Conservation (phyloP, 2,329 filamentous ascomycete genomes). For the Nothophaeocryptopus gaeumannii region DNA sequence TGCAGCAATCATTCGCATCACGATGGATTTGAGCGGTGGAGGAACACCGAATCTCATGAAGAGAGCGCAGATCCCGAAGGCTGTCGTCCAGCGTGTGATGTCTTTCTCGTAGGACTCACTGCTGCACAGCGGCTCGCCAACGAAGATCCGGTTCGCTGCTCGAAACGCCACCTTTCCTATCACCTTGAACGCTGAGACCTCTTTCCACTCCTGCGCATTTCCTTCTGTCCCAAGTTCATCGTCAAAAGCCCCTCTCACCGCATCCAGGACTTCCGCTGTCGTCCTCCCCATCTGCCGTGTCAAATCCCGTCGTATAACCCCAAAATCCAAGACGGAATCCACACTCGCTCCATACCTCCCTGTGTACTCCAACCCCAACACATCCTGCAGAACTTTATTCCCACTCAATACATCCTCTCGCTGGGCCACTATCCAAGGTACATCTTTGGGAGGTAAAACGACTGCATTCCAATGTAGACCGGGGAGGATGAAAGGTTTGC, state of each 20-base stretch:
- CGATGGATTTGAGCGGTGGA: not conserved
- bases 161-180: constrained; percentile 17
- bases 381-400: constrained; percentile 7
- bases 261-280: constrained; percentile 14
- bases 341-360: constrained; percentile 7
- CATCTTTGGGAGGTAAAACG: constrained; percentile 16
- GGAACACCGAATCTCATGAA: constrained; percentile 9
- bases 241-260: constrained; percentile 8
- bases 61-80: constrained; percentile 11
- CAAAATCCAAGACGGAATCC: constrained; percentile 14
- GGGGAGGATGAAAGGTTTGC: constrained; percentile 7
- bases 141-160: constrained; percentile 19
- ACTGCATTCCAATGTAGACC: constrained; percentile 14
- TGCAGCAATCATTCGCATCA: constrained; percentile 6
- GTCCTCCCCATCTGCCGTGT: constrained; percentile 15
- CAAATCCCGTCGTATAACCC: constrained; percentile 16
- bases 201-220: not conserved
- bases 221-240: constrained; percentile 2
- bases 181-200: constrained; percentile 10
- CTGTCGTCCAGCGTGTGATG: constrained; percentile 11
- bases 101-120: constrained; percentile 7
- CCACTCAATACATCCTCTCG: constrained; percentile 13
- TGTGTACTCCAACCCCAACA: constrained; percentile 11
- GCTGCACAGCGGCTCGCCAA: constrained; percentile 16
- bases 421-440: constrained; percentile 12